Percentiles rank a stretch among this genome's conserved stretches.
phyloP scores from a whole-genome alignment of 495 filamentous ascomycete genomes.

The Schizothecium vesticola region DNA sequence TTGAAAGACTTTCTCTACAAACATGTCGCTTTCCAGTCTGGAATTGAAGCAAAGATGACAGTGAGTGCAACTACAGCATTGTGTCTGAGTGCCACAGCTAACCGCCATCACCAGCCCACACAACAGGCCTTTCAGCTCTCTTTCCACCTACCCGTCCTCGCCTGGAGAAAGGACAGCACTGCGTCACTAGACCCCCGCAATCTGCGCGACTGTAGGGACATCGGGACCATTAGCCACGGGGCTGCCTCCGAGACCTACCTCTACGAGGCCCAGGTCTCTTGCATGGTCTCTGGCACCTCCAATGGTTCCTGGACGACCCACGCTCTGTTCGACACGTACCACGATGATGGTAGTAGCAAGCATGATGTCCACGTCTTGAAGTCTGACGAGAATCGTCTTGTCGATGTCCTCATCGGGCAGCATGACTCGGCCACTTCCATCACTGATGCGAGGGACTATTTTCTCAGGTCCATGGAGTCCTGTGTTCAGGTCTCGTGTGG shows the following conservation, averaged over 20 bases:
- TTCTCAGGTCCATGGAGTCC: constrained; percentile 11
- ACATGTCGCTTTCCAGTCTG: constrained; percentile 14
- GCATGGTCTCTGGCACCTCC: constrained; percentile 16
- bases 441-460: constrained; percentile 15
- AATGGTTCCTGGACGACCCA: constrained; percentile 17
- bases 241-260: not conserved
- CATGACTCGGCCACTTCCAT: not conserved
- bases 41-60: constrained; percentile 4
- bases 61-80: not conserved
- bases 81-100: not conserved
- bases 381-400: not conserved
- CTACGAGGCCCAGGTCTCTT: constrained; percentile 18
- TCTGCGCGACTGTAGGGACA: not conserved
- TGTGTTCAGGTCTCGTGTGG: constrained; percentile 6
- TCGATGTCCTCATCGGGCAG: not conserved
- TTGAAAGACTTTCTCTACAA: constrained; percentile 19
- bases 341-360: constrained; percentile 14
- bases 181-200: not conserved
- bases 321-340: constrained; percentile 21
- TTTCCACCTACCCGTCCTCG: constrained; percentile 14
- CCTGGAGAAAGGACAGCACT: constrained; percentile 3
- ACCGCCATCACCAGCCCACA: not conserved
- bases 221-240: not conserved
- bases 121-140: constrained; percentile 11
- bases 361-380: constrained; percentile 10